Evolutionary conservation across 2,329 filamentous ascomycete species (phyloP), one percentile per base, ranked within the genome.

Genomic region (Diplodia scrobiculata): DNA sequence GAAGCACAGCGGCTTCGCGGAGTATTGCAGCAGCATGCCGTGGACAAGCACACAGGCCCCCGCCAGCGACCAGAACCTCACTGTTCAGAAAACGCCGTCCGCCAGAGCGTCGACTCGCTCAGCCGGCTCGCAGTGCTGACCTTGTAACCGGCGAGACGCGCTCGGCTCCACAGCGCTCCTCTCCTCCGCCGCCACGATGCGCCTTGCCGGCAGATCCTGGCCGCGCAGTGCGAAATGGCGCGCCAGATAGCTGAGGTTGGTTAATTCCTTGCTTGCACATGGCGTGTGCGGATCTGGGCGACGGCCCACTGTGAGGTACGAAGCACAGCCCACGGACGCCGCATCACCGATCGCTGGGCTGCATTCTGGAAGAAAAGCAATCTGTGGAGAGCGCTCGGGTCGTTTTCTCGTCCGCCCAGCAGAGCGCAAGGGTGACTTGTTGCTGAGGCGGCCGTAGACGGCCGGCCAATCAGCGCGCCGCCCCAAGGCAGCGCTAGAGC

Each of bases 221-320:
- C 58, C 41, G 38, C 36, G 38, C 38, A 32, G 29, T 60, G 55
- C 55, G 58, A 50, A 48, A 62, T 62, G 50, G 58, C 58, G 41
- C 58, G 58, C 58, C 41, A 62, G 58, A 51, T 50, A 58, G 11
- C 50, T 36, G 58, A 32, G 41, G 4, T 21, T 47, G 19, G 25
- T 25, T 48, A 19, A 10, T 45, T 60, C 58, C 58, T 62, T 62
- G 58, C 58, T 62, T 62, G 55, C 55, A 27, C 58, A 62, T 62
- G 58, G 58, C 58, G 41, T 41, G 55, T 50, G 54, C 21, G 55
- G 55, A 34, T 48, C 38, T 47, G 27, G 38, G 54, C 21, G 38
- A 41, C 55, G 55, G 55, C 55, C 55, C 55, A 60, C 55, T 60
- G 55, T n/a, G 55, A 59, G 55, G 55, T 47, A 59, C 53, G 53